Conservation (phyloP, 495 filamentous ascomycete species). For the Cercophora sp. region DNA sequence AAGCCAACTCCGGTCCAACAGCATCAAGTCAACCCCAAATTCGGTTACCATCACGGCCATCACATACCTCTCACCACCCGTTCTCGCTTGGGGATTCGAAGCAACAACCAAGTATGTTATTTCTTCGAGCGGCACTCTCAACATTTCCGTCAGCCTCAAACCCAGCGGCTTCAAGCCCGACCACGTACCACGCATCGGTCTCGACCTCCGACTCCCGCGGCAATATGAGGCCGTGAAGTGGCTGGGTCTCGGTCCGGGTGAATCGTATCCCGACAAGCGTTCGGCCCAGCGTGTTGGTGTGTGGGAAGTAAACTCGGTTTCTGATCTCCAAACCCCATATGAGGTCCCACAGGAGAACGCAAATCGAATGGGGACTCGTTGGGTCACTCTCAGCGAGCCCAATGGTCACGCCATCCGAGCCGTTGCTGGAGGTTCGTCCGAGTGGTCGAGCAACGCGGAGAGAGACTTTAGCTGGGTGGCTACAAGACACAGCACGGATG, state of each 20-base stretch:
- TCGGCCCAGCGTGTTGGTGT: conserved; percentile 50
- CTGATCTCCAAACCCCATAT: conserved; percentile 52
- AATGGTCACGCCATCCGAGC: conserved; percentile 9
- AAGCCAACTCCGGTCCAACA: conserved; percentile 39
- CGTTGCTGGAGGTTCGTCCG: conserved; percentile 12
- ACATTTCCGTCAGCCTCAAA: conserved; percentile 37
- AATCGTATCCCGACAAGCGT: conserved; percentile 61
- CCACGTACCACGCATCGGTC: conserved; percentile 54
- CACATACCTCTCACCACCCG: conserved; percentile 42
- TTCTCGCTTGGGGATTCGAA: conserved; percentile 55
- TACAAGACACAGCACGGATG: conserved; percentile 43
- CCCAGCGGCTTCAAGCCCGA: conserved; percentile 42
- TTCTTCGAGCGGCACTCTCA: conserved; percentile 35
- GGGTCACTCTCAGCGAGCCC: conserved; percentile 27
- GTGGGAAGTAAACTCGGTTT: conserved; percentile 38
- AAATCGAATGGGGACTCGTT: conserved; percentile 53
- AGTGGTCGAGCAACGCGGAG: conserved; percentile 13
- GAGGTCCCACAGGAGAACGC: conserved; percentile 62
- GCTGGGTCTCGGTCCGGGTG: conserved; percentile 61
- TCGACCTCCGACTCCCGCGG: conserved; percentile 42
- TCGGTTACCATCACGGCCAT: conserved; percentile 34
- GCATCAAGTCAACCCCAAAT: conserved; percentile 30
- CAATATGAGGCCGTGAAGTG: conserved; percentile 41
- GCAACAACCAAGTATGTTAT: conserved; percentile 48
- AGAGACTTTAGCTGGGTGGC: conserved; percentile 51